A percentile compares a stretch with the other conserved stretches of the same genome.
Evolutionary conservation across 164 flowering plant genomes (phyloP).

Genomic region (Tetracentron sinense): DNA sequence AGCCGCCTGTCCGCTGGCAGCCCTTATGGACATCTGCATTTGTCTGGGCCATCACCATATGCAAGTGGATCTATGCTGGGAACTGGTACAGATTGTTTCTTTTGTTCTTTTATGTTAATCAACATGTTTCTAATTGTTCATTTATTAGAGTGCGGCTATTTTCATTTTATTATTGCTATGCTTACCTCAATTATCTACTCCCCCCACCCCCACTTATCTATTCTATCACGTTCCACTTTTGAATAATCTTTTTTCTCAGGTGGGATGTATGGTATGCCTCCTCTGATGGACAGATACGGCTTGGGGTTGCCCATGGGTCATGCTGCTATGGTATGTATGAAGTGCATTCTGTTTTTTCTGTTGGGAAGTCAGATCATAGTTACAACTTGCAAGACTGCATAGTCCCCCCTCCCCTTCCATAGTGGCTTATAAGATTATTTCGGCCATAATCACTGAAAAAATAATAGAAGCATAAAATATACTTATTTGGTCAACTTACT

Average conservation of each 20-base stretch:
- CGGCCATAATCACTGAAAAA: too few species aligned
- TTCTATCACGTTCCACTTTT: background rate
- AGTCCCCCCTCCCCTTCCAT: too few species aligned
- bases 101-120: background rate
- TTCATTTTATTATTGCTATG: background rate
- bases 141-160: background rate
- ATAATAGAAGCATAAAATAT: too few species aligned
- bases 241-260: constrained; percentile 30
- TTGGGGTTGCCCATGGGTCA: constrained; percentile 70
- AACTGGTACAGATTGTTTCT: constrained; percentile 40
- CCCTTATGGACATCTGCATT: constrained; percentile 75
- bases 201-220: background rate
- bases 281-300: constrained; percentile 81
- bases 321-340: constrained; percentile 59
- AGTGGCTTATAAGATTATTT: too few species aligned
- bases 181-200: background rate
- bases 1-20: constrained; percentile 76
- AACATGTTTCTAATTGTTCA: background rate
- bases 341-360: background rate
- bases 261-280: constrained; percentile 58
- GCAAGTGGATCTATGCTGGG: constrained; percentile 78
- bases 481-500: too few species aligned
- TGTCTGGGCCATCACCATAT: constrained; percentile 79
- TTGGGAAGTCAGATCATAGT: background rate
- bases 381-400: too few species aligned